phyloP scores from a whole-genome alignment of 163 green algal species.

The Scenedesmus sp. region DNA sequence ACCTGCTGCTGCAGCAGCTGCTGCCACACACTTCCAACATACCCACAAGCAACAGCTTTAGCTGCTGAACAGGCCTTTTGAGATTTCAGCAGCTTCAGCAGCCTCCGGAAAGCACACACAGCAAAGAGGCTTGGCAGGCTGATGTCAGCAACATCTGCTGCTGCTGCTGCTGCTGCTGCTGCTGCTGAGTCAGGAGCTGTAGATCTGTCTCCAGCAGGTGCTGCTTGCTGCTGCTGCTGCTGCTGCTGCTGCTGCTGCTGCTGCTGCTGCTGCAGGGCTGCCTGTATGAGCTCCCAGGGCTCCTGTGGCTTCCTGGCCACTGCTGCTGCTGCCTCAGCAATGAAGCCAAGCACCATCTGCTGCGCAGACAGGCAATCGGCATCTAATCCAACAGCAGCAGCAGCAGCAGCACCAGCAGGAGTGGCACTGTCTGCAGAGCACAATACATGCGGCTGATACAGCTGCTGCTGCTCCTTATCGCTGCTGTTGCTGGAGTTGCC shows the following conservation, averaged over 20 bases:
- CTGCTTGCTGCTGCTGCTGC: no score
- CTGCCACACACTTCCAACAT: conserved; percentile 39
- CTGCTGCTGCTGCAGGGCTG: conserved; percentile 3
- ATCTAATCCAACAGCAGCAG: conserved; percentile 11
- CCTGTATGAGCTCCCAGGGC: conserved; percentile 15
- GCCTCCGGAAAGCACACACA: conserved; percentile 17
- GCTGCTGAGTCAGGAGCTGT: not conserved
- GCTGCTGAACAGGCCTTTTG: conserved; percentile 18
- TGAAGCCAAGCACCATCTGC: conserved; percentile 26
- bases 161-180: conserved; percentile 20
- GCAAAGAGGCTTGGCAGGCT: conserved; percentile 17
- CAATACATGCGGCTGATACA: not conserved
- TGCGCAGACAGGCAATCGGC: conserved; percentile 22
- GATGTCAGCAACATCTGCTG: not conserved
- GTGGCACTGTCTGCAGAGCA: not conserved
- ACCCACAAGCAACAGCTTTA: conserved; percentile 20
- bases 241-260: not conserved
- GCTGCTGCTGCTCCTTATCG: not conserved
- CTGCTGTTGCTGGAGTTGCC: not conserved
- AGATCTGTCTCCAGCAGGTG: not conserved
- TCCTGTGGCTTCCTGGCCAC: conserved; percentile 43
- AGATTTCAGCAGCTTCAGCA: conserved; percentile 40
- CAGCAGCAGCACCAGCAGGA: not conserved
- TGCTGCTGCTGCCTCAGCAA: conserved; percentile 33
- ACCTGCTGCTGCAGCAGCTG: conserved; percentile 27